phyloP scores from a whole-genome alignment of 202 grass and related monocot species.

The Panicum hallii region DNA sequence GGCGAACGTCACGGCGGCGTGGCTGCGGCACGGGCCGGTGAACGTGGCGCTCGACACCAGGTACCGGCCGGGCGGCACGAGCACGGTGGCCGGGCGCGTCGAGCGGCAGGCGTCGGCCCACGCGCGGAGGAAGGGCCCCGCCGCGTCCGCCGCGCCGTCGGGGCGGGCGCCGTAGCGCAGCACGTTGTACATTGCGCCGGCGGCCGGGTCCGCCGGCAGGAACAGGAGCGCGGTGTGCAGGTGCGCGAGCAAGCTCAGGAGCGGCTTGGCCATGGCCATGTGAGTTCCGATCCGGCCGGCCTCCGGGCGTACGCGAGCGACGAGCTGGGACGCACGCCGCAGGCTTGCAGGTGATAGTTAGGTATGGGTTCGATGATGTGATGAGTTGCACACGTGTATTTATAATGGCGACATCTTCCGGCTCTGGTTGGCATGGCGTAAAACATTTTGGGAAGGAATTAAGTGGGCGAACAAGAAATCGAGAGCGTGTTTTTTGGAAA shows the following conservation, averaged over 20 bases:
- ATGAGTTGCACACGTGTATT: conserved; percentile 51
- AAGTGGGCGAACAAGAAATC: conserved; percentile 3
- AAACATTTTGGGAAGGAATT: background rate
- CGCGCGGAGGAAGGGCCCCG: conserved; percentile 62
- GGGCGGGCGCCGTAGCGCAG: conserved; percentile 69
- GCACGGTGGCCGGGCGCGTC: conserved; percentile 48
- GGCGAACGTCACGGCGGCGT: conserved; percentile 57
- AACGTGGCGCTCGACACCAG: conserved; percentile 62
- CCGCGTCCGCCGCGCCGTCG: conserved; percentile 65
- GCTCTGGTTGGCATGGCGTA: background rate
- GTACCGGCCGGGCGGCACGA: conserved; percentile 69
- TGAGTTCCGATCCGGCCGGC: background rate
- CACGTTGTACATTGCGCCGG: conserved; percentile 56
- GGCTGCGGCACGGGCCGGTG: conserved; percentile 66
- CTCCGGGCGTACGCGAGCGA: background rate
- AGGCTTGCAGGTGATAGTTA: conserved; percentile 41
- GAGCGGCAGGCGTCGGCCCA: conserved; percentile 81
- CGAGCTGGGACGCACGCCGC: background rate
- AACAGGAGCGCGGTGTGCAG: conserved; percentile 46
- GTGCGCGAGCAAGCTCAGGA: conserved; percentile 35
- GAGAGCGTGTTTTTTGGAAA: background rate
- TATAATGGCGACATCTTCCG: conserved; percentile 24
- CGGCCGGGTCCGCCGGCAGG: conserved; percentile 9
- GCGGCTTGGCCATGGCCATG: conserved; percentile 31
- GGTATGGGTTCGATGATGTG: conserved; percentile 32